These are phyloP conservation scores for Fusarium tupiense DNA, from an alignment of 2,329 filamentous ascomycete genomes.

Conservation along the genomic window DNA sequence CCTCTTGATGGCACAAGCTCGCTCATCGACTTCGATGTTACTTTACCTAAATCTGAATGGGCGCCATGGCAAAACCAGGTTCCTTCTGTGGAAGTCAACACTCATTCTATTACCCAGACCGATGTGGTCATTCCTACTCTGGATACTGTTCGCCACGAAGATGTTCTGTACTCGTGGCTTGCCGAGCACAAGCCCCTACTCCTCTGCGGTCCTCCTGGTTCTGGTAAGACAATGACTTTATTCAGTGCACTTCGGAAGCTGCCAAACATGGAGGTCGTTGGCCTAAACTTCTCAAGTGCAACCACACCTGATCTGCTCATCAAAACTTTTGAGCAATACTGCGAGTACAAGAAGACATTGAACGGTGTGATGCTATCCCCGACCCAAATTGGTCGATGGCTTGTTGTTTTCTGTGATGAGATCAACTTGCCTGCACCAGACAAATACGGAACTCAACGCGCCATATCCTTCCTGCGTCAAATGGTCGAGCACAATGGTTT, in stretches of 20 bases:
- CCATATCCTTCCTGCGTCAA: constrained; percentile 96
- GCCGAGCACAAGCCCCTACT: constrained; percentile 97
- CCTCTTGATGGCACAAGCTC: constrained; percentile 80
- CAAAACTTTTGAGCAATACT: constrained; percentile 99
- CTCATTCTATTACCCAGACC: constrained; percentile 96
- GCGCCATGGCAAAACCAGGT: constrained; percentile 94
- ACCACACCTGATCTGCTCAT: constrained; percentile 97
- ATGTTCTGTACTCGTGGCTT: constrained; percentile 99
- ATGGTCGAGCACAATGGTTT: constrained; percentile 99
- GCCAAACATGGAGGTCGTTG: constrained; percentile 98
- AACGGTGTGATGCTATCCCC: constrained; percentile 96
- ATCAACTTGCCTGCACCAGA: constrained; percentile 99
- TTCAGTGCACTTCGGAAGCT: constrained; percentile 97
- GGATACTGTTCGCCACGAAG: constrained; percentile 96
- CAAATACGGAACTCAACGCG: constrained; percentile 95
- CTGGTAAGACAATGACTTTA: constrained; percentile 99
- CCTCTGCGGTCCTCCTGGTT: constrained; percentile 96
- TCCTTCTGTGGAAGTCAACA: constrained; percentile 94
- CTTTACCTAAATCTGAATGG: constrained; percentile 89
- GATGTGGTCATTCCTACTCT: constrained; percentile 98
- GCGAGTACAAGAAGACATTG: constrained; percentile 98
- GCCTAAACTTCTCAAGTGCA: constrained; percentile 98
- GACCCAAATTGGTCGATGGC: constrained; percentile 95
- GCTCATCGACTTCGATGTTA: constrained; percentile 95
- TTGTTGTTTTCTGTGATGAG: constrained; percentile 99